Evolutionary conservation across 2,329 filamentous ascomycete species (phyloP).

Genomic region (Pseudogymnoascus sp.): DNA sequence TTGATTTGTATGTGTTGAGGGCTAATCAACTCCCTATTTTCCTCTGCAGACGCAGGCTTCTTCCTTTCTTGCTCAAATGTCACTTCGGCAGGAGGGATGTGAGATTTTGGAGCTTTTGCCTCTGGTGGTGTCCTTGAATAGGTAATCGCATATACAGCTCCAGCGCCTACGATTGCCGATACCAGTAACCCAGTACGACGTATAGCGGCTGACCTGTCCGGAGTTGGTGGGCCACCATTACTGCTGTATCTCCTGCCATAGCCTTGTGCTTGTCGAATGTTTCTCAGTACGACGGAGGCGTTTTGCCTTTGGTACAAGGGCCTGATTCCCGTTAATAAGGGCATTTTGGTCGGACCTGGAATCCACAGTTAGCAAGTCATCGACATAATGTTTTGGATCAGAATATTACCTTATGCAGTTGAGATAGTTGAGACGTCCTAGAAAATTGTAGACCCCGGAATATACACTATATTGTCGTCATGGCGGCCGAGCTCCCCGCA

Average conservation of each 20-base stretch:
- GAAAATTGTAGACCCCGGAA: not conserved
- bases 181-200: slow-evolving; percentile 18
- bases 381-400: not conserved
- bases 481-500: slow-evolving; percentile 8
- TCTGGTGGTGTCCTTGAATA: slow-evolving; percentile 23
- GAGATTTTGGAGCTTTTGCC: slow-evolving; percentile 20
- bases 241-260: not conserved
- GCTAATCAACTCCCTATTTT: slow-evolving; percentile 68
- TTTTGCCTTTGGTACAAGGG: not conserved
- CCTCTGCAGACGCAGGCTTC: slow-evolving; percentile 56
- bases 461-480: not conserved
- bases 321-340: slow-evolving; percentile 4
- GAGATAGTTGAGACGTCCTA: not conserved
- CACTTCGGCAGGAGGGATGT: slow-evolving; percentile 41
- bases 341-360: not conserved
- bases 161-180: slow-evolving; percentile 20
- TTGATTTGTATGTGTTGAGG: slow-evolving; percentile 85
- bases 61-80: slow-evolving; percentile 61
- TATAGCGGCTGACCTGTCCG: not conserved
- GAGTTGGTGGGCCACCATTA: not conserved
- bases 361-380: not conserved
- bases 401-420: not conserved
- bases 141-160: slow-evolving; percentile 20
- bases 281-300: not conserved
- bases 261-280: slow-evolving; percentile 3